Percentiles rank a stretch among this genome's conserved stretches.
phyloP scores from a whole-genome alignment of 345 rosid genomes.

The Dimocarpus longan region DNA sequence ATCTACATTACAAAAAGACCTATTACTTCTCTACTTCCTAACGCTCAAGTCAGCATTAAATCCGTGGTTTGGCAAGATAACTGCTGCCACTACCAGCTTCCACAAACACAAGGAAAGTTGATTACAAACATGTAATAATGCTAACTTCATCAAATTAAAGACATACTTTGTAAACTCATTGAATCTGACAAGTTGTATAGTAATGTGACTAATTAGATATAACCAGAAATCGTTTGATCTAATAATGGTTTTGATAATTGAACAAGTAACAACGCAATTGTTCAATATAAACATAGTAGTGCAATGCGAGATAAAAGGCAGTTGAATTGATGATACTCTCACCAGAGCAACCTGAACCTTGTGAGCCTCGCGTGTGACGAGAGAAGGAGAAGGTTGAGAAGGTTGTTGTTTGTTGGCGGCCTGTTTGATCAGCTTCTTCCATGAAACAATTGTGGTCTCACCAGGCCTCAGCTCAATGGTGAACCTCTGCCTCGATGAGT shows the following conservation, averaged over 20 bases:
- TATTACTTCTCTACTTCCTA: too few relatives aligned
- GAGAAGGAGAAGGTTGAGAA: too few relatives aligned
- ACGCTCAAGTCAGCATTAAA: too few relatives aligned
- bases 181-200: not conserved
- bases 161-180: too few relatives aligned
- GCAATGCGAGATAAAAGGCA: too few relatives aligned
- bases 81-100: too few relatives aligned
- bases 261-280: too few relatives aligned
- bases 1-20: too few relatives aligned
- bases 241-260: not conserved
- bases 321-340: not conserved
- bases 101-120: too few relatives aligned
- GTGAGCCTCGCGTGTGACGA: slow-evolving; percentile 7
- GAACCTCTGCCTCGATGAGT: slow-evolving; percentile 30
- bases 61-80: too few relatives aligned
- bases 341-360: slow-evolving; percentile 24
- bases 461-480: slow-evolving; percentile 41
- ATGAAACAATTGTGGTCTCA: slow-evolving; percentile 45
- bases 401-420: slow-evolving; percentile 8
- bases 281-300: too few relatives aligned
- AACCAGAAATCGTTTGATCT: not conserved
- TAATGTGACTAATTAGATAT: not conserved
- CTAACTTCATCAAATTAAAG: not conserved
- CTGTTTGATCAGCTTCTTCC: slow-evolving; percentile 40
- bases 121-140: too few relatives aligned